Conservation (phyloP, 805 yeast species). For the Ogataea allantospora region DNA sequence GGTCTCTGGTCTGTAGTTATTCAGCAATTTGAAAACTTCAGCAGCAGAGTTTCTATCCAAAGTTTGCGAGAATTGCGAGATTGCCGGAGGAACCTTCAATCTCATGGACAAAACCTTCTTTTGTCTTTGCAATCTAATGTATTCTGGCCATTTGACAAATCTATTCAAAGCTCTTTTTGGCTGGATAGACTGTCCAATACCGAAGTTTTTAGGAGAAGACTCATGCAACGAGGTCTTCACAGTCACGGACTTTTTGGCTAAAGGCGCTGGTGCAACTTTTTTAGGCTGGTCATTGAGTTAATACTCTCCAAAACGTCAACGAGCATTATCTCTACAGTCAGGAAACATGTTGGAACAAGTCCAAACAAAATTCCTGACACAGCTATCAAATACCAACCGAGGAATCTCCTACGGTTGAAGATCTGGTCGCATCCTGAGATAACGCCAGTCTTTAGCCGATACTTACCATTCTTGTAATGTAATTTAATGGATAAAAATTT, state of each 20-base stretch:
- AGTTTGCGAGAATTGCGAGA: slow-evolving; percentile 93
- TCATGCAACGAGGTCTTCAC: background rate
- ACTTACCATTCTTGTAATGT: slow-evolving; percentile 5
- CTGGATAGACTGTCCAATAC: slow-evolving; percentile 95
- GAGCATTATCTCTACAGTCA: slow-evolving; percentile 24
- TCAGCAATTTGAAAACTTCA: slow-evolving; percentile 93
- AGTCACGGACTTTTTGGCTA: slow-evolving; percentile 65
- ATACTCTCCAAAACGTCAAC: slow-evolving; percentile 30
- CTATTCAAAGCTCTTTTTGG: slow-evolving; percentile 95
- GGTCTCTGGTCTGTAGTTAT: slow-evolving; percentile 99
- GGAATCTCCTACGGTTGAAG: background rate
- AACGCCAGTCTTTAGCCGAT: slow-evolving; percentile 7
- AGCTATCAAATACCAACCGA: slow-evolving; percentile 4
- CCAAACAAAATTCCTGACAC: background rate
- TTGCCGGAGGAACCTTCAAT: slow-evolving; percentile 98
- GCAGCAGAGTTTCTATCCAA: slow-evolving; percentile 99
- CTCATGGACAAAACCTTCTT: slow-evolving; percentile 93
- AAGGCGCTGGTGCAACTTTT: slow-evolving; percentile 99
- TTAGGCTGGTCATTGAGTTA: slow-evolving; percentile 44
- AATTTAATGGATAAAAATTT: slow-evolving; percentile 1
- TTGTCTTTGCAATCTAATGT: slow-evolving; percentile 98
- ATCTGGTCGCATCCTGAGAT: slow-evolving; percentile 12
- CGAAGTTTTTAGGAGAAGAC: slow-evolving; percentile 62
- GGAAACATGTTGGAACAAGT: background rate
- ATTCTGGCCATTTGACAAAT: slow-evolving; percentile 99